These are phyloP conservation scores for Schizophyllum commune DNA, from an alignment of 1,284 basidiomycete genomes.

Conservation along the genomic window DNA sequence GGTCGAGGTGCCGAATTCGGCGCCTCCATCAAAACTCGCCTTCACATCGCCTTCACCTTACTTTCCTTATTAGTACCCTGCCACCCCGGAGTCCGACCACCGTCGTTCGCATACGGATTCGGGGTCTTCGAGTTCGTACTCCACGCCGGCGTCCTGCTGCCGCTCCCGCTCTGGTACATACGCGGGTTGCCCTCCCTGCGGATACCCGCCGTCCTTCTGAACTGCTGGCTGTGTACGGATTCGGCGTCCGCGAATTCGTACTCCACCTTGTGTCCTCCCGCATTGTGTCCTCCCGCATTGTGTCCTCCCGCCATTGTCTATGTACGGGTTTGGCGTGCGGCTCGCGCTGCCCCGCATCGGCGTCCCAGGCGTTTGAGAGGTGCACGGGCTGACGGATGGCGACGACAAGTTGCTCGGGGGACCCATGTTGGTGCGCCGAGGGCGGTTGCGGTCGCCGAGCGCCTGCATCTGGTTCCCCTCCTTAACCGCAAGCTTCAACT, in stretches of 20 bases:
- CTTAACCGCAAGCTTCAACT: constrained; percentile 72
- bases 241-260: constrained; percentile 56
- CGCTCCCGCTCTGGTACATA: constrained; percentile 24
- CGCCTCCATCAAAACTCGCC: too few species aligned
- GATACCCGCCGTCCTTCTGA: too few species aligned
- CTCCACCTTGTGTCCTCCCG: constrained; percentile 56
- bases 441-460: neutral
- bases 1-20: too few species aligned
- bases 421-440: neutral
- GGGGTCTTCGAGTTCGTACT: constrained; percentile 48
- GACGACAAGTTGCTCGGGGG: neutral
- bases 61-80: constrained; percentile 18
- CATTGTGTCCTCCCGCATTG: too few species aligned
- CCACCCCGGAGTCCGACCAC: constrained; percentile 48
- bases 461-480: constrained; percentile 34
- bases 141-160: constrained; percentile 52
- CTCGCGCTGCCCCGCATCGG: constrained; percentile 29
- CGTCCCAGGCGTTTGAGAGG: constrained; percentile 17
- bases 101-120: constrained; percentile 45
- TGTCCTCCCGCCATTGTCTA: constrained; percentile 47
- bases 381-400: neutral
- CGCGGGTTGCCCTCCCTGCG: too few species aligned
- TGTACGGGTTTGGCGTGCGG: constrained; percentile 56
- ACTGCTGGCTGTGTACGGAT: constrained; percentile 35
- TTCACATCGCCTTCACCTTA: too few species aligned